A percentile compares a stretch with the other conserved stretches of the same genome.
Evolutionary conservation across 345 rosid species (phyloP).

Genomic region (Eucalyptus pumila): DNA sequence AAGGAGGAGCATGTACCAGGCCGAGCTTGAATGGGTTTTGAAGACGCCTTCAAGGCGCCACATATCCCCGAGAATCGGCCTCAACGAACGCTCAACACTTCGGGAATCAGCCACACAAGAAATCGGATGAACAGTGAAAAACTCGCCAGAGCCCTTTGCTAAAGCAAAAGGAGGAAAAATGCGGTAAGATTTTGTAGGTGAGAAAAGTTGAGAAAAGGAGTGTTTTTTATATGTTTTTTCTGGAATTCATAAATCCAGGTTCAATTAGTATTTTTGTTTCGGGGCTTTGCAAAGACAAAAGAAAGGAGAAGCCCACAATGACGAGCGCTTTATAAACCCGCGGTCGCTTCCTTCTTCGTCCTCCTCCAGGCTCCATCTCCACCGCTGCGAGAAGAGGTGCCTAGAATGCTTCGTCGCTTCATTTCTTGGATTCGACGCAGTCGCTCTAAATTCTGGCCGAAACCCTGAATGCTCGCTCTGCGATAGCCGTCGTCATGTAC

Average conservation of each 20-base stretch:
- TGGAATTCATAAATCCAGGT: neutral
- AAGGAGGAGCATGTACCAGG: too few species aligned
- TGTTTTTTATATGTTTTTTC: neutral
- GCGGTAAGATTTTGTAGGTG: too few species aligned
- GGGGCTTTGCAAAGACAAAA: neutral
- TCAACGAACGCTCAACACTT: too few species aligned
- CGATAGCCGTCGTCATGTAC: conserved; percentile 11
- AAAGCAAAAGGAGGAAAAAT: too few species aligned
- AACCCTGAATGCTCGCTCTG: neutral
- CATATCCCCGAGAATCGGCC: too few species aligned
- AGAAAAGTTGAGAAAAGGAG: too few species aligned
- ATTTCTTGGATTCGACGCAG: neutral
- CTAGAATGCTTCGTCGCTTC: neutral
- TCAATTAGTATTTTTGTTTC: neutral
- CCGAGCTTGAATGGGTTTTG: too few species aligned
- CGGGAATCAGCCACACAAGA: too few species aligned
- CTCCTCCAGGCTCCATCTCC: neutral
- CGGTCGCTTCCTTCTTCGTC: neutral
- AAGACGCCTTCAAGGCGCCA: too few species aligned
- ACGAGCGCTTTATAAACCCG: neutral
- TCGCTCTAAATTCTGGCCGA: neutral
- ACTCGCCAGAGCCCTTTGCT: too few species aligned
- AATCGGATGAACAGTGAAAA: too few species aligned
- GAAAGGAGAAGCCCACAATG: neutral
- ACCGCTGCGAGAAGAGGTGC: neutral